Evolutionary conservation across 805 yeast genomes (phyloP).

Genomic region (Candida hungchunana): DNA sequence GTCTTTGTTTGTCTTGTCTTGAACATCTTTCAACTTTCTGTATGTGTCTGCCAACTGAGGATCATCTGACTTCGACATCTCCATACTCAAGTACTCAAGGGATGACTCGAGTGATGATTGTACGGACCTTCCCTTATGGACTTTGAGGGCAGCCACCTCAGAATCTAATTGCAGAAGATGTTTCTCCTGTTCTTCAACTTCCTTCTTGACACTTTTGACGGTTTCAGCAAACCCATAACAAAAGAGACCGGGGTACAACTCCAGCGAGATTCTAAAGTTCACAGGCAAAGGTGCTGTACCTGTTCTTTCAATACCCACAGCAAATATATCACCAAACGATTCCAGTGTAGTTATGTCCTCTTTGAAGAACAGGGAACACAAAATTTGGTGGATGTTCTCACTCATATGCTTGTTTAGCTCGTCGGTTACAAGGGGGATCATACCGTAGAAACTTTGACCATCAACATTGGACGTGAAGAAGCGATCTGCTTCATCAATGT

Average conservation of each 20-base stretch:
- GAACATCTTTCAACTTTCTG: no score
- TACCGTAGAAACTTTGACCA: neutral
- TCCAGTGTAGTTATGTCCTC: neutral
- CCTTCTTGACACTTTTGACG: no score
- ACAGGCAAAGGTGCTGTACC: neutral
- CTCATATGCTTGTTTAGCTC: no score
- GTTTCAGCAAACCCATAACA: no score
- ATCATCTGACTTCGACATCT: no score
- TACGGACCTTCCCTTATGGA: no score
- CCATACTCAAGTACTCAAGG: no score
- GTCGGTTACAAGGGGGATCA: constrained; percentile 3
- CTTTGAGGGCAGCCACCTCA: no score
- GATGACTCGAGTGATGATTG: no score
- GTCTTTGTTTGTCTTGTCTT: constrained; percentile 13
- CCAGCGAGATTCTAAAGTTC: neutral
- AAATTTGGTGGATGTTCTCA: neutral
- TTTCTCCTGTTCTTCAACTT: no score
- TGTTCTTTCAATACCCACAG: neutral
- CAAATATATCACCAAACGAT: neutral
- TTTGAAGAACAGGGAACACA: neutral
- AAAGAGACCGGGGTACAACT: neutral
- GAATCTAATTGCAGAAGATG: no score
- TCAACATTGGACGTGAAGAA: constrained; percentile 9
- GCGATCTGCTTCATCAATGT: constrained; percentile 1
- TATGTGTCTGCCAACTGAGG: no score